Conservation (phyloP, 1,284 basidiomycete species). For the Moesziomyces parantarcticus region DNA sequence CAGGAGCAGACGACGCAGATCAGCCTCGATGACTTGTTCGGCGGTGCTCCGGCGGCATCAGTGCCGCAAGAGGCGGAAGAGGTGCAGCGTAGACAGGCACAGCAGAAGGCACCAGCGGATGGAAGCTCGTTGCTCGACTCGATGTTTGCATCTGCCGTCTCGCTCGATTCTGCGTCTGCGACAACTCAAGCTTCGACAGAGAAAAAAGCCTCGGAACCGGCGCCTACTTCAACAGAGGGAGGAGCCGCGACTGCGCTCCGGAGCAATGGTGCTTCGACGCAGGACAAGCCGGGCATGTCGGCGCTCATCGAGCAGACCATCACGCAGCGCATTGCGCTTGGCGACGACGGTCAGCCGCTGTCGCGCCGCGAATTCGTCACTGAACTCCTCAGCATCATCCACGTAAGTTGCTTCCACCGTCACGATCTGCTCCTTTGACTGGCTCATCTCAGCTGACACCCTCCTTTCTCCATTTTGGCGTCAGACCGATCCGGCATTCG, state of each 20-base stretch:
- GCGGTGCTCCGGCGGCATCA: slow-evolving; percentile 7
- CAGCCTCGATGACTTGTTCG: slow-evolving; percentile 38
- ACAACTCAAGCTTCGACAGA: neutral
- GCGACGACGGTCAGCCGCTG: slow-evolving; percentile 67
- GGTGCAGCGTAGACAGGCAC: neutral
- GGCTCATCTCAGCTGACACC: neutral
- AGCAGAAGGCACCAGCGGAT: slow-evolving; percentile 1
- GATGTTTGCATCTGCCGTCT: slow-evolving; percentile 28
- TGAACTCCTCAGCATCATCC: slow-evolving; percentile 76
- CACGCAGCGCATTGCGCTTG: slow-evolving; percentile 67
- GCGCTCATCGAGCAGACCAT: slow-evolving; percentile 67
- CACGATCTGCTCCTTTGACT: neutral
- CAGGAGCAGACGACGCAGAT: slow-evolving; percentile 21
- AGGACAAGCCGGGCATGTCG: slow-evolving; percentile 69
- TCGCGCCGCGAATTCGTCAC: slow-evolving; percentile 76
- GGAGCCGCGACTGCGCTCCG: neutral
- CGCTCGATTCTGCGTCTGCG: slow-evolving; percentile 10
- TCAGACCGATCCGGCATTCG: slow-evolving; percentile 59
- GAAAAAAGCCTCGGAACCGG: neutral
- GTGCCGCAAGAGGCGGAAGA: neutral
- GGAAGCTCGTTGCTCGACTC: slow-evolving; percentile 28
- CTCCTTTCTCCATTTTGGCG: neutral
- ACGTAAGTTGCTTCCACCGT: slow-evolving; percentile 72
- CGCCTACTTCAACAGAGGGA: neutral
- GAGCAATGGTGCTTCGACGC: slow-evolving; percentile 15